phyloP scores from a whole-genome alignment of 768 basidiomycete genomes.

The Lactarius hatsudake region DNA sequence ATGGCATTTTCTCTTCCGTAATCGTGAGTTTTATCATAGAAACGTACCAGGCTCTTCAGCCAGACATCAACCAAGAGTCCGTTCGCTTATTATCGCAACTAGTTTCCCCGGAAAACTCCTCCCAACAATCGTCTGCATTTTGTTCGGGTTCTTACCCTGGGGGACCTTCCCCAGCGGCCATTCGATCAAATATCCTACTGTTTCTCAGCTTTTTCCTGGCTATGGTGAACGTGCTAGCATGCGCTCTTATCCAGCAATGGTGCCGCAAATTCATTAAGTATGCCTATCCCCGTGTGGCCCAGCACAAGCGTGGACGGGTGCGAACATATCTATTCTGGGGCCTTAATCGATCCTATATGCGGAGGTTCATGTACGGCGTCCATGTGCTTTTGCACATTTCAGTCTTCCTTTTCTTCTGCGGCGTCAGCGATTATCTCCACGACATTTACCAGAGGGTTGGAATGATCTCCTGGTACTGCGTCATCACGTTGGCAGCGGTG shows the following conservation, averaged over 20 bases:
- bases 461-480: not conserved
- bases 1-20: constrained; percentile 25
- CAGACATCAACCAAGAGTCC: constrained; percentile 1
- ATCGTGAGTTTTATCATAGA: constrained; percentile 26
- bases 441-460: not conserved
- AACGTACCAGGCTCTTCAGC: constrained; percentile 17
- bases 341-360: constrained; percentile 5
- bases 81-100: constrained; percentile 12
- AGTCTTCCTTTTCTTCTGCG: constrained; percentile 19
- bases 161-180: not conserved
- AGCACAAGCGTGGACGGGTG: constrained; percentile 15
- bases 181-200: constrained; percentile 18
- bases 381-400: constrained; percentile 15
- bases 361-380: constrained; percentile 12
- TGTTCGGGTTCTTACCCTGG: not conserved
- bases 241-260: constrained; percentile 24
- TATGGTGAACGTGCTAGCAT: constrained; percentile 15
- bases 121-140: not conserved
- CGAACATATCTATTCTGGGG: constrained; percentile 14
- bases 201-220: constrained; percentile 16
- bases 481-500: not conserved
- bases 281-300: constrained; percentile 6
- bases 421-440: constrained; percentile 13
- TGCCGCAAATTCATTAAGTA: constrained; percentile 4
- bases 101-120: not conserved